Base-by-base conservation (phyloP, 208 protist genomes). In the Acanthamoeba royreba region DNA sequence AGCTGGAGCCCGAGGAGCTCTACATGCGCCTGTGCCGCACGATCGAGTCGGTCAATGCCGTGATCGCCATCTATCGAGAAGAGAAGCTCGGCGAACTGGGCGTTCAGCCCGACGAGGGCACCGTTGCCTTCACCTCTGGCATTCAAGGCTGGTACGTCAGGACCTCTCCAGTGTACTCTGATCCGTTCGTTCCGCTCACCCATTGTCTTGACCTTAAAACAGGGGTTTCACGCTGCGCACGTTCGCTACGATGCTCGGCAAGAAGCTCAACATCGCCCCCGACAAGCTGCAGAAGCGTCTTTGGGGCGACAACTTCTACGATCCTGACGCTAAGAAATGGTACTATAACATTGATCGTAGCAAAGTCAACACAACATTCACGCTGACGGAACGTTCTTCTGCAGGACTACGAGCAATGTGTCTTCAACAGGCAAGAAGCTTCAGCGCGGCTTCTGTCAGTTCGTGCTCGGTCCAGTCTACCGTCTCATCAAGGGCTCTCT, bases 251-350 rank as follows among this genome's bases (percentile, higher is more conserved):
- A 98, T 99, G 66, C 99, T 99, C 94, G 87, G 97, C 13, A 93
- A 93, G 35, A 99, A 99, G 97, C 99, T 99, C 49, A 96, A 96
- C 86, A 93, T 97, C 40, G 94, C 94, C 25, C 43, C 46, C 28
- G 93, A 96, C 0, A 98, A 98, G 91, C 96, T 98, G 66, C 98
- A 98, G 93, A 94, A 98, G 93, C 97, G 97, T 74, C 98, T 99
- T 13, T 99, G 99, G 99, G 99, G 99, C 93, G 99, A 99, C 95
- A 98, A 98, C 95, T 99, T 98, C 97, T 99, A 99, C 94, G 98
- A 99, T 95, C 94, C 98, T 38, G 94, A 94, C 1, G 79, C 91
- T 3, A 99, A 99, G 96, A 98, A 98, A 93, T 99, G 98, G 98
- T 96, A 83, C 25, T 96, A 97, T 19, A 46, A 33, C 5, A 31